Conservation (phyloP, 1,284 basidiomycete genomes). For the Phylloporus gajari region DNA sequence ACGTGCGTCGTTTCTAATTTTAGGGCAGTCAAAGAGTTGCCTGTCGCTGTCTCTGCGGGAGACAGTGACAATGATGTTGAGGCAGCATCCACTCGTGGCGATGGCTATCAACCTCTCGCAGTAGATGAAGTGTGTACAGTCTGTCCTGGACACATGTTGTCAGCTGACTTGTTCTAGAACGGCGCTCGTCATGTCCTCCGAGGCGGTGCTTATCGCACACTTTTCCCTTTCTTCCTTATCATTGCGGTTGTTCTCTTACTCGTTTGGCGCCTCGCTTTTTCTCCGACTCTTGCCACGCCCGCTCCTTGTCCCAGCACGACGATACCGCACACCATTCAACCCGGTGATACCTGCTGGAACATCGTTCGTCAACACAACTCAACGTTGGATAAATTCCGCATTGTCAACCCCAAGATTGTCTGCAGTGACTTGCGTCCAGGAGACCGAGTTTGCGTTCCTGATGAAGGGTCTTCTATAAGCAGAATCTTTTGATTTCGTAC, state of each 20-base stretch:
- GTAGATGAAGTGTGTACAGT: constrained; percentile 59
- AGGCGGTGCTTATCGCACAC: constrained; percentile 63
- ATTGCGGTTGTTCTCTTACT: constrained; percentile 72
- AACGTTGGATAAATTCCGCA: constrained; percentile 63
- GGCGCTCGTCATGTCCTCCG: constrained; percentile 47
- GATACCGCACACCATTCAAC: constrained; percentile 60
- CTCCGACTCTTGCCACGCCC: constrained; percentile 50
- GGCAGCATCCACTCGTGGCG: constrained; percentile 58
- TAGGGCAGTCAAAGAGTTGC: constrained; percentile 36
- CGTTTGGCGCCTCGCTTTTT: constrained; percentile 68
- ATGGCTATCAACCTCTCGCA: constrained; percentile 67
- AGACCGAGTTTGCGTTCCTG: constrained; percentile 67
- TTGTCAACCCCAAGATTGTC: constrained; percentile 63
- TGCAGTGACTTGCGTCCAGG: constrained; percentile 71
- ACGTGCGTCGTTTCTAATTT: neutral
- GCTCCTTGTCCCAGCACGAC: constrained; percentile 61
- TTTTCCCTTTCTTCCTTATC: constrained; percentile 80
- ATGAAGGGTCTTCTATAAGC: constrained; percentile 48
- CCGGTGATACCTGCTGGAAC: constrained; percentile 78
- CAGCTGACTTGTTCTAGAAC: constrained; percentile 38
- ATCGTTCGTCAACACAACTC: constrained; percentile 63
- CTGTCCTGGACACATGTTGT: constrained; percentile 6
- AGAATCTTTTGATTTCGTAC: constrained; percentile 32
- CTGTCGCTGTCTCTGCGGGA: constrained; percentile 32
- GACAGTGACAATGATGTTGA: constrained; percentile 61